Percentiles rank a stretch among this genome's conserved stretches.
These are phyloP conservation scores for Hymenoscyphus albidus DNA, from an alignment of 2,329 filamentous ascomycete species.

Conservation along the genomic window DNA sequence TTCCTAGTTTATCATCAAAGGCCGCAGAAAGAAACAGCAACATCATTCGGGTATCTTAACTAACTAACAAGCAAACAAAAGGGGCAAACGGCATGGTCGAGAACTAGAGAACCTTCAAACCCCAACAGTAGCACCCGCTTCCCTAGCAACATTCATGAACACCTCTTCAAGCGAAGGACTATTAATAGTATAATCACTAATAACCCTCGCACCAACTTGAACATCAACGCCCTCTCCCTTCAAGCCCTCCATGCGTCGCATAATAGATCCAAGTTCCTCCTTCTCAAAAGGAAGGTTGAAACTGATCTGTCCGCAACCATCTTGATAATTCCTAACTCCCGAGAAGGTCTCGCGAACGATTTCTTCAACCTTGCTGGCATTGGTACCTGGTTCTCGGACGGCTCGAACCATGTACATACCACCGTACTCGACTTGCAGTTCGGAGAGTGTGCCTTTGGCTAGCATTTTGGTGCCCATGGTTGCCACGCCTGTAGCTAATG, in stretches of 20 bases:
- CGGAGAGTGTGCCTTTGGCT: slow-evolving; percentile 28
- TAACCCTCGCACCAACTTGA: not conserved
- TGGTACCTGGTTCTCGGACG: slow-evolving; percentile 12
- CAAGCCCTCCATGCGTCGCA: slow-evolving; percentile 27
- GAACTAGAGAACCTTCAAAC: not conserved
- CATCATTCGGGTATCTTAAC: not conserved
- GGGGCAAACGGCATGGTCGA: not conserved
- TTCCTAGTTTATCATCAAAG: not conserved
- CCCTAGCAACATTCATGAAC: slow-evolving; percentile 31
- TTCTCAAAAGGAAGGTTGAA: slow-evolving; percentile 26
- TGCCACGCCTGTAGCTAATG: slow-evolving; percentile 35
- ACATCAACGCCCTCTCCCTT: slow-evolving; percentile 16
- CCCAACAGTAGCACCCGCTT: slow-evolving; percentile 16
- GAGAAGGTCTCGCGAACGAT: slow-evolving; percentile 20
- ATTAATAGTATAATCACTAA: slow-evolving; percentile 28
- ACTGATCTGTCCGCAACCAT: slow-evolving; percentile 27
- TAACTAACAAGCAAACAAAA: not conserved
- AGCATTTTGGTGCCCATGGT: slow-evolving; percentile 36
- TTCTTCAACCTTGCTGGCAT: slow-evolving; percentile 14
- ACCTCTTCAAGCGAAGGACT: slow-evolving; percentile 30
- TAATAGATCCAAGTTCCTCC: slow-evolving; percentile 23
- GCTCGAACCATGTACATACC: slow-evolving; percentile 24
- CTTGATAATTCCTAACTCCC: slow-evolving; percentile 21
- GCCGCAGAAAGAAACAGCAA: not conserved
- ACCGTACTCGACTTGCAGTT: slow-evolving; percentile 24